Evolutionary conservation across 2,329 filamentous ascomycete species (phyloP).

Genomic region (Tolypocladium pustulatum): DNA sequence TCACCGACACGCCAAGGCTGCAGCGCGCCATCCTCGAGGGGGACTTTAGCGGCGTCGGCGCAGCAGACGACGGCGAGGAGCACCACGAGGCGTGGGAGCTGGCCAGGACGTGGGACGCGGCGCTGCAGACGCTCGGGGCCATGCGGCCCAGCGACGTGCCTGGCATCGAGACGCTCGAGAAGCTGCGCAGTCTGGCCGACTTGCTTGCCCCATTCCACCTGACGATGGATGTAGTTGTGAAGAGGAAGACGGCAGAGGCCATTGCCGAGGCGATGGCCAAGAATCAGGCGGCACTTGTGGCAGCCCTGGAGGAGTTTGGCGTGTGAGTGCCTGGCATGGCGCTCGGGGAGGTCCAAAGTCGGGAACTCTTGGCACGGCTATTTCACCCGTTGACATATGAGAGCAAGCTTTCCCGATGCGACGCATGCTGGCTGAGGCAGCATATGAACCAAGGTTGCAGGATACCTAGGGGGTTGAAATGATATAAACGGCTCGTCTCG

Average conservation of each 20-base stretch:
- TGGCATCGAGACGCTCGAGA: neutral
- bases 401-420: too few relatives aligned
- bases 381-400: too few relatives aligned
- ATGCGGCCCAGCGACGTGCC: neutral
- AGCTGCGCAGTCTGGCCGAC: neutral
- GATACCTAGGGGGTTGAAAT: neutral
- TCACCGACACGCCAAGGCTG: neutral
- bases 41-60: neutral
- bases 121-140: neutral
- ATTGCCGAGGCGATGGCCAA: neutral
- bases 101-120: neutral
- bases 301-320: neutral
- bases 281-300: neutral
- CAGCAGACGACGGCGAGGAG: neutral
- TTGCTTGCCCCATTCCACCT: neutral
- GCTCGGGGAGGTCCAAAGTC: too few relatives aligned
- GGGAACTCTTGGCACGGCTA: too few relatives aligned
- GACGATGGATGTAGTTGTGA: neutral
- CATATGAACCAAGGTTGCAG: neutral
- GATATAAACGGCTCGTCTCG: neutral
- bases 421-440: neutral
- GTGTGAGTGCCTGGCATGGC: neutral
- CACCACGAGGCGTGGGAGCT: neutral
- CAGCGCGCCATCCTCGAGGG: constrained; percentile 1
- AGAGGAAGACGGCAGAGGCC: neutral